Percentiles rank a stretch among this genome's conserved stretches.
Evolutionary conservation across 108 stramenopile genomes (phyloP).

Genomic region (Pseudonitzschia delicatissima): DNA sequence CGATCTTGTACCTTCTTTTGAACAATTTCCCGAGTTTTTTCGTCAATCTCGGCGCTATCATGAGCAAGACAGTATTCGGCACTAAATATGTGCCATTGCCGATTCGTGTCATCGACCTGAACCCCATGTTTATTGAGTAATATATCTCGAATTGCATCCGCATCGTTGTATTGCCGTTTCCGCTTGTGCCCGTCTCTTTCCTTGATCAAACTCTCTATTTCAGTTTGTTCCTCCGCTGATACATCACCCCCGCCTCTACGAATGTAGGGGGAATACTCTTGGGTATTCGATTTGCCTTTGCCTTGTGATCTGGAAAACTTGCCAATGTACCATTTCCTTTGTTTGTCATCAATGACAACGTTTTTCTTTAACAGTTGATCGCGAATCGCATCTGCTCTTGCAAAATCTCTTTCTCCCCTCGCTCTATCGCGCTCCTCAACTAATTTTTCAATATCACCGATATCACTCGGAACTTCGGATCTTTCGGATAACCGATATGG

Average conservation of each 20-base stretch:
- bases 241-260: constrained; percentile 40
- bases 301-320: not conserved
- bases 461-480: constrained; percentile 19
- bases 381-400: constrained; percentile 54
- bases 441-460: constrained; percentile 24
- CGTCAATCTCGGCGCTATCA: not conserved
- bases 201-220: constrained; percentile 27
- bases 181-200: constrained; percentile 42
- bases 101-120: constrained; percentile 43
- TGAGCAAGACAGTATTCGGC: not conserved
- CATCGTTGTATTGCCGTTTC: constrained; percentile 41
- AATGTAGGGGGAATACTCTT: constrained; percentile 5
- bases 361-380: constrained; percentile 40
- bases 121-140: constrained; percentile 38
- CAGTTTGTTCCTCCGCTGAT: constrained; percentile 29
- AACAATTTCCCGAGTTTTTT: not conserved
- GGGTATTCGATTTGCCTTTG: not conserved
- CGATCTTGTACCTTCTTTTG: constrained; percentile 30
- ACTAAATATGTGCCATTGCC: constrained; percentile 41
- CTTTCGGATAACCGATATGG: not conserved
- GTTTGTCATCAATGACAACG: constrained; percentile 47
- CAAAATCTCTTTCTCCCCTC: constrained; percentile 49
- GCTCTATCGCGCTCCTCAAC: constrained; percentile 41
- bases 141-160: constrained; percentile 55
- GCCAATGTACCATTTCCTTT: constrained; percentile 45